Evolutionary conservation across 345 rosid genomes (phyloP).

Genomic region (Clausena lansium): DNA sequence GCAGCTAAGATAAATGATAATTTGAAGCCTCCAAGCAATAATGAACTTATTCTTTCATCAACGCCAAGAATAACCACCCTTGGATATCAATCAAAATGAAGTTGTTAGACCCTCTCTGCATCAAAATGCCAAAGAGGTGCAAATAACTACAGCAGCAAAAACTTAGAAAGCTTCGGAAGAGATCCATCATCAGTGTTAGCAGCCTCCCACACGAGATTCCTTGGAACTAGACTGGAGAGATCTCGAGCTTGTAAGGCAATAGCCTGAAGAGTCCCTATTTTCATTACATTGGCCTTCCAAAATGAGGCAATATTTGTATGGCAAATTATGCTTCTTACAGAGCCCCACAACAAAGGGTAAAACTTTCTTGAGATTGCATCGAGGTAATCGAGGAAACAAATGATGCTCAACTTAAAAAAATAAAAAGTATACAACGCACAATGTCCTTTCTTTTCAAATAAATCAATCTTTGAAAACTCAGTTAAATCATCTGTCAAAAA

Average conservation of each 20-base stretch:
- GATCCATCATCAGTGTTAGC: constrained; percentile 38
- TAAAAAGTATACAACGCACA: constrained; percentile 14
- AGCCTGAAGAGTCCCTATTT: constrained; percentile 28
- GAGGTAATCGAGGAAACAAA: constrained; percentile 55
- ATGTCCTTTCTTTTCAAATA: constrained; percentile 48
- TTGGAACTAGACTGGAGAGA: constrained; percentile 36
- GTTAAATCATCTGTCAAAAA: neutral
- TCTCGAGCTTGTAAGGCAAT: constrained; percentile 58
- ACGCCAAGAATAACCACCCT: constrained; percentile 11
- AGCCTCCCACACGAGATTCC: constrained; percentile 62
- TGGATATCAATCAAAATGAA: constrained; percentile 14
- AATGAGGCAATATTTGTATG: constrained; percentile 41
- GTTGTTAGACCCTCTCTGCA: constrained; percentile 7
- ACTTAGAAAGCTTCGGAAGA: constrained; percentile 13
- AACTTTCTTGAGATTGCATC: constrained; percentile 41
- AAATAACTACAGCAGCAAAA: constrained; percentile 17
- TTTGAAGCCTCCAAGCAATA: constrained; percentile 25
- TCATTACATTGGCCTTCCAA: constrained; percentile 50
- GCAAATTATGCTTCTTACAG: constrained; percentile 55
- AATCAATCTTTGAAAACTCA: constrained; percentile 43
- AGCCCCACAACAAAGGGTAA: constrained; percentile 49
- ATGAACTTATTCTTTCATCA: constrained; percentile 24
- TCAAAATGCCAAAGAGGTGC: constrained; percentile 2
- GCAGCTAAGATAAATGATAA: neutral
- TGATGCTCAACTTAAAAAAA: constrained; percentile 60